Conservation (phyloP, 2,329 filamentous ascomycete species). For the Ceratocystis cubensis region DNA sequence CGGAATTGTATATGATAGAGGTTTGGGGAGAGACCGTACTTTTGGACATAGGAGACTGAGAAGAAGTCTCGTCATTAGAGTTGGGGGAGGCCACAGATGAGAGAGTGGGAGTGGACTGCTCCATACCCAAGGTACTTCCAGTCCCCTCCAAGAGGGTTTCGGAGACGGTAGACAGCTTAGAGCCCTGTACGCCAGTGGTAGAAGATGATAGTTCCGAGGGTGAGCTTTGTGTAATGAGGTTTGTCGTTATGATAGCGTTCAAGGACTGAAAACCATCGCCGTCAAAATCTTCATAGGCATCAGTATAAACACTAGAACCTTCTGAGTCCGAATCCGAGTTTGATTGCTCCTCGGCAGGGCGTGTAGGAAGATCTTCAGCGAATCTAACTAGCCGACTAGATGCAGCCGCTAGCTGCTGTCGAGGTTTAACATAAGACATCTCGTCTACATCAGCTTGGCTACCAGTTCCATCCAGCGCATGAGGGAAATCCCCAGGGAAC, state of each 20-base stretch:
- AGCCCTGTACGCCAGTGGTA: not conserved
- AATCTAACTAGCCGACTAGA: constrained; percentile 2
- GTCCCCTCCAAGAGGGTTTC: not conserved
- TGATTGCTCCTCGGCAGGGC: constrained; percentile 7
- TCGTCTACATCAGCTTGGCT: not conserved
- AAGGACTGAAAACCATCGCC: constrained; percentile 60
- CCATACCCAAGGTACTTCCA: not conserved
- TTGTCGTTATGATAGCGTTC: constrained; percentile 53
- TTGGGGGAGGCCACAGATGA: not conserved
- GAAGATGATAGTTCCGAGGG: constrained; percentile 20
- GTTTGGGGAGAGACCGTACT: not conserved
- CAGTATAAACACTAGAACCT: constrained; percentile 53
- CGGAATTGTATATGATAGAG: not conserved
- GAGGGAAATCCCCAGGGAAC: not conserved
- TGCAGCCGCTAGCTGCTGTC: not conserved
- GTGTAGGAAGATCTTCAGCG: constrained; percentile 33
- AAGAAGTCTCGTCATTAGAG: not conserved
- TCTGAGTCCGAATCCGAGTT: constrained; percentile 30
- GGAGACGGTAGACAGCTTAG: constrained; percentile 4
- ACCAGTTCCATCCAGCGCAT: not conserved
- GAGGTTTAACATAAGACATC: not conserved
- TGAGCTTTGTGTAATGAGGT: constrained; percentile 32
- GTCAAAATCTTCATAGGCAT: constrained; percentile 63
- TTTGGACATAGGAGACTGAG: constrained; percentile 7
- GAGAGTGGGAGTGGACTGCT: not conserved